phyloP scores from a whole-genome alignment of 2,329 filamentous ascomycete genomes.

The Acephala macrosclerotiorum region DNA sequence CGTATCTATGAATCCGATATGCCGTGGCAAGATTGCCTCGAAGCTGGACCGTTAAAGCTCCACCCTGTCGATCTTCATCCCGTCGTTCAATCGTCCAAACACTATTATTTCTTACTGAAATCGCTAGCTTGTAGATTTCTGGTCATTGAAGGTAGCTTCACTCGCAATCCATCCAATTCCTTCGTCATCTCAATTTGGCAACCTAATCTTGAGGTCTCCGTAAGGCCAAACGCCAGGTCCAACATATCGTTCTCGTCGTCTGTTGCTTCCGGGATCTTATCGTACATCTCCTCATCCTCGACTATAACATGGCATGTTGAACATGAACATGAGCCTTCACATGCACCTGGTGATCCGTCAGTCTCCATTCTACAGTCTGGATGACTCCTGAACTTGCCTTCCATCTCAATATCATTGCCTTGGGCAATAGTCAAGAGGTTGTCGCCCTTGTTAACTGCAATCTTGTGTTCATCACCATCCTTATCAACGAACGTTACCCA shows the following conservation, averaged over 20 bases:
- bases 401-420: constrained; percentile 95
- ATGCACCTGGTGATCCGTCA: constrained; percentile 66
- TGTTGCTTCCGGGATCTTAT: constrained; percentile 66
- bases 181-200: constrained; percentile 81
- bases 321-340: constrained; percentile 82
- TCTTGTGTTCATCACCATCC: constrained; percentile 76
- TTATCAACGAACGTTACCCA: constrained; percentile 95
- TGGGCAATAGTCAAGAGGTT: constrained; percentile 96
- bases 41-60: not conserved
- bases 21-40: constrained; percentile 5
- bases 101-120: constrained; percentile 62
- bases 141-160: constrained; percentile 91
- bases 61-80: constrained; percentile 8
- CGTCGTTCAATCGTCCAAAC: not conserved
- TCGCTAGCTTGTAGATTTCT: constrained; percentile 95
- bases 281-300: constrained; percentile 66
- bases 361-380: not conserved
- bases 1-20: constrained; percentile 13
- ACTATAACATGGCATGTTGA: constrained; percentile 80
- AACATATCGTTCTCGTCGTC: constrained; percentile 77
- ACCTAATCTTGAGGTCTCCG: constrained; percentile 66
- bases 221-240: constrained; percentile 76
- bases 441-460: constrained; percentile 84
- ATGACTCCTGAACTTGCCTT: constrained; percentile 60
- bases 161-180: constrained; percentile 84